phyloP scores from a whole-genome alignment of 1,284 basidiomycete genomes.

The Termitomyces sp. region DNA sequence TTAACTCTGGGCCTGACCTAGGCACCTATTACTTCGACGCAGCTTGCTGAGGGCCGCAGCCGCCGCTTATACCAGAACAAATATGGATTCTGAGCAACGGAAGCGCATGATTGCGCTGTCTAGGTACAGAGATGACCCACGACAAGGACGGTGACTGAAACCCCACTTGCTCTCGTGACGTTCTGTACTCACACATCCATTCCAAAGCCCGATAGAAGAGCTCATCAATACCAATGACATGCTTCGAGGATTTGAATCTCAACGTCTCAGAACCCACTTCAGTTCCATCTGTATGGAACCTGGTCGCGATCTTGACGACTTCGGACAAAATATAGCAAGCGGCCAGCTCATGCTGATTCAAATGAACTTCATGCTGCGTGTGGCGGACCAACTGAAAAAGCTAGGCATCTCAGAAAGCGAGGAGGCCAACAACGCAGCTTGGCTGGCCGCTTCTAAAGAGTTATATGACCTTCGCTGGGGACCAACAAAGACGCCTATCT shows the following conservation, averaged over 20 bases:
- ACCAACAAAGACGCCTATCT: constrained; percentile 33
- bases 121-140: constrained; percentile 11
- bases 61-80: neutral
- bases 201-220: constrained; percentile 21
- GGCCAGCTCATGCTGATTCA: constrained; percentile 21
- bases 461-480: constrained; percentile 32
- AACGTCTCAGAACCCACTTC: constrained; percentile 32
- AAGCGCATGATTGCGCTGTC: constrained; percentile 3
- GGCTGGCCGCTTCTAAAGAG: constrained; percentile 23
- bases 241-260: constrained; percentile 32
- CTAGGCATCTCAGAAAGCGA: neutral
- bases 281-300: constrained; percentile 30
- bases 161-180: neutral
- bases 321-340: constrained; percentile 23
- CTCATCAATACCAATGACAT: constrained; percentile 27
- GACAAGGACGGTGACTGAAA: constrained; percentile 19
- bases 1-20: too few species aligned
- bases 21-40: neutral
- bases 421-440: neutral
- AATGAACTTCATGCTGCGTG: neutral
- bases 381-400: neutral
- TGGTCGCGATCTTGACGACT: constrained; percentile 29
- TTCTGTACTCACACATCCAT: neutral
- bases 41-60: neutral
- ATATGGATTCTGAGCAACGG: neutral